A percentile compares a stretch with the other conserved stretches of the same genome.
Conservation (phyloP, 495 filamentous ascomycete genomes). For the Bathelium albidoporum region DNA sequence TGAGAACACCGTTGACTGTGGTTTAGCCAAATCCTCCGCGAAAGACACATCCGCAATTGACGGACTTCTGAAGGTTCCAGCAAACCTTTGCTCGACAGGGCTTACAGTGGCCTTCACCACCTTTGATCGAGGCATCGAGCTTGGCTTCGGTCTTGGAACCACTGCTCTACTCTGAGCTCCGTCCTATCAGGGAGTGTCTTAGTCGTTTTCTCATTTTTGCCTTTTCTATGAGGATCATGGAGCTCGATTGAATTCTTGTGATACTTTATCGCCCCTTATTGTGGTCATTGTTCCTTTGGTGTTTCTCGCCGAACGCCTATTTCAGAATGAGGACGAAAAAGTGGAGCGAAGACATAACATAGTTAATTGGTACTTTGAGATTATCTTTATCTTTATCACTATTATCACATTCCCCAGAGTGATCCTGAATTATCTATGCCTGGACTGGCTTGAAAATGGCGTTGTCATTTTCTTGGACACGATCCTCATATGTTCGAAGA, state of each 20-base stretch:
- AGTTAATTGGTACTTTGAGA: not conserved
- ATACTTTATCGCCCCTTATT: not conserved
- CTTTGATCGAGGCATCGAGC: not conserved
- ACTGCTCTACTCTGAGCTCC: not conserved
- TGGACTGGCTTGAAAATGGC: not conserved
- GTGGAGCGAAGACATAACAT: not conserved
- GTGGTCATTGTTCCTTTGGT: not conserved
- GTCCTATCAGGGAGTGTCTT: not conserved
- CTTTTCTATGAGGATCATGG: not conserved
- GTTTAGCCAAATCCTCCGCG: not conserved
- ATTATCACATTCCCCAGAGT: not conserved
- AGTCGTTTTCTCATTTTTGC: not conserved
- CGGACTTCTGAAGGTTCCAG: not conserved
- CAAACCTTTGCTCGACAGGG: not conserved
- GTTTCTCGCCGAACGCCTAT: not conserved
- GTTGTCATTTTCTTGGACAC: not conserved
- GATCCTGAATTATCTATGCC: not conserved
- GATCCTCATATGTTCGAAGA: not conserved
- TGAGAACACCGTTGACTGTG: not conserved
- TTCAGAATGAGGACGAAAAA: not conserved
- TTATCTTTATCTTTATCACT: not conserved
- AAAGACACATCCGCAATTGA: not conserved
- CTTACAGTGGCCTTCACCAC: not conserved
- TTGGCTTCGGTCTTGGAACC: not conserved
- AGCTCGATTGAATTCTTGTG: not conserved